Percentiles rank a stretch among this genome's conserved stretches.
Conservation (phyloP, 352 stramenopile species). For the Achlya hypogyna region DNA sequence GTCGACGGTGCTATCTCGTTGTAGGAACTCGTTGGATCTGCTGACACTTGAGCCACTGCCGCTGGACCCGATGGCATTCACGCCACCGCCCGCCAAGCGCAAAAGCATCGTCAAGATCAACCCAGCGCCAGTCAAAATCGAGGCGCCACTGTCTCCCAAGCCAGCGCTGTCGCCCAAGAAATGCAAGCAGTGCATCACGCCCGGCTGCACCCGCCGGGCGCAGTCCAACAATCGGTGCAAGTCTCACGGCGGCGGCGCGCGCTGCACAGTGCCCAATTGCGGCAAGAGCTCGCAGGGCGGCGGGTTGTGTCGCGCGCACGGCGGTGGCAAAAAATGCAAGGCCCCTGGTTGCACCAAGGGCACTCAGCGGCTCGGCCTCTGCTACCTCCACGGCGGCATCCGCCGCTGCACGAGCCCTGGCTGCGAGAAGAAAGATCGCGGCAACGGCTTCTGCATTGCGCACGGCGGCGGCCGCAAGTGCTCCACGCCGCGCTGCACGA, state of each 20-base stretch:
- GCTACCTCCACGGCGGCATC: constrained; percentile 71
- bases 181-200: constrained; percentile 58
- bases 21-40: constrained; percentile 16
- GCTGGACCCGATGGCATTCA: constrained; percentile 7
- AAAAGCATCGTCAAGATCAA: not conserved
- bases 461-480: constrained; percentile 68
- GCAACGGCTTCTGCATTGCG: constrained; percentile 74
- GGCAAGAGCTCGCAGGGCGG: constrained; percentile 70
- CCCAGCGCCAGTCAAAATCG: not conserved
- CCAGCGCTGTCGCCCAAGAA: constrained; percentile 19
- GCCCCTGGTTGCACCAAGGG: constrained; percentile 60
- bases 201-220: constrained; percentile 46
- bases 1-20: not conserved
- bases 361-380: constrained; percentile 66
- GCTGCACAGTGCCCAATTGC: constrained; percentile 56
- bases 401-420: constrained; percentile 57
- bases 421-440: constrained; percentile 75
- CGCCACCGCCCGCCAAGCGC: constrained; percentile 7
- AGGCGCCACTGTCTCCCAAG: not conserved
- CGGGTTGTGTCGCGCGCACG: constrained; percentile 48
- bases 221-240: constrained; percentile 81
- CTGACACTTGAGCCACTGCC: constrained; percentile 16
- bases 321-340: constrained; percentile 65
- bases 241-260: constrained; percentile 62
- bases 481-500: constrained; percentile 40